These are phyloP conservation scores for Venturia carpophila DNA, from an alignment of 2,329 filamentous ascomycete genomes.

Conservation along the genomic window DNA sequence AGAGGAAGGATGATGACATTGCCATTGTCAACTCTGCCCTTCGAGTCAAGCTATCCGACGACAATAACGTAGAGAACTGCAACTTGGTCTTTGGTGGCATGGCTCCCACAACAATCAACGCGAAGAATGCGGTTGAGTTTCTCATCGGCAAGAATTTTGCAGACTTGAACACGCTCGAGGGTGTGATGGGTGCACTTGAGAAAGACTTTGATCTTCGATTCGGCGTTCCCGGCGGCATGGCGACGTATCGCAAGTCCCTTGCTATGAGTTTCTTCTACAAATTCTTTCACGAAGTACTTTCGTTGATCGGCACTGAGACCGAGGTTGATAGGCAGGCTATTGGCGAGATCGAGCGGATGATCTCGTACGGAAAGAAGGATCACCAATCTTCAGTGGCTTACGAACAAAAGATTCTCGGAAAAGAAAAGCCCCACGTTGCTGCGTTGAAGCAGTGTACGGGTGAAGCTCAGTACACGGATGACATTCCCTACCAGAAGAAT, in stretches of 20 bases:
- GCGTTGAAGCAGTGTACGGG: conserved; percentile 90
- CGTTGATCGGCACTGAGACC: conserved; percentile 47
- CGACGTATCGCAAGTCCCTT: conserved; percentile 84
- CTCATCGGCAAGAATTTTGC: conserved; percentile 72
- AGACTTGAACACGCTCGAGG: conserved; percentile 76
- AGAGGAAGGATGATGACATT: conserved; percentile 96
- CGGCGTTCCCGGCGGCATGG: conserved; percentile 93
- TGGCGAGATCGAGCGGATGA: conserved; percentile 73
- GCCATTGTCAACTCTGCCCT: conserved; percentile 90
- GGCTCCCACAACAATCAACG: conserved; percentile 84
- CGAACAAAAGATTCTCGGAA: conserved; percentile 73
- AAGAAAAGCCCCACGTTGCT: conserved; percentile 77
- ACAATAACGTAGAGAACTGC: conserved; percentile 62
- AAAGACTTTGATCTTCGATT: conserved; percentile 83
- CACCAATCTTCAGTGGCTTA: conserved; percentile 68
- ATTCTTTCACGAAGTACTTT: conserved; percentile 85
- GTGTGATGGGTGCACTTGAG: conserved; percentile 81
- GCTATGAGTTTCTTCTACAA: conserved; percentile 94
- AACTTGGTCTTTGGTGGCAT: conserved; percentile 91
- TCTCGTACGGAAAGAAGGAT: conserved; percentile 76
- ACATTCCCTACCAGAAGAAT: conserved; percentile 79
- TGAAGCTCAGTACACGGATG: conserved; percentile 93
- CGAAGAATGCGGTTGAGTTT: conserved; percentile 67
- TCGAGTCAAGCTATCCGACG: conserved; percentile 61
- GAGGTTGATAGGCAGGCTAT: conserved; percentile 66